Conservation (phyloP, 352 stramenopile species). For the Pythium phragmiticola region DNA sequence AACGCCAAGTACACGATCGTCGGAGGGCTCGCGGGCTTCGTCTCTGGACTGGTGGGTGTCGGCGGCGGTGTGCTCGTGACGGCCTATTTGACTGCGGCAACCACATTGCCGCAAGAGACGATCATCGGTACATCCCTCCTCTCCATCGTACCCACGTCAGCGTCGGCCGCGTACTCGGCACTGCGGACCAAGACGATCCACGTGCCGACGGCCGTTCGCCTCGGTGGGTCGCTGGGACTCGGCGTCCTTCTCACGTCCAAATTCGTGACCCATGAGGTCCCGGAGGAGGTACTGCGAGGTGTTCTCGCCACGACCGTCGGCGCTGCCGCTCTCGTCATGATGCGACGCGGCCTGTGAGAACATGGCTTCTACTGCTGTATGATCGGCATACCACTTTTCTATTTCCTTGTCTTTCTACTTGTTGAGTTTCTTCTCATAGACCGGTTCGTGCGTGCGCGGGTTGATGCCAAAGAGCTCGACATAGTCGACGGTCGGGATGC, state of each 20-base stretch:
- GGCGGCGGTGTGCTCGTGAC: constrained; percentile 86
- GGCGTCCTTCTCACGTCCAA: constrained; percentile 79
- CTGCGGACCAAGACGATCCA: constrained; percentile 69
- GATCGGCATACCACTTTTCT: too few relatives aligned
- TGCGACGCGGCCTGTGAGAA: constrained; percentile 56
- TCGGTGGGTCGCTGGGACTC: constrained; percentile 59
- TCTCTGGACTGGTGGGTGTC: constrained; percentile 77
- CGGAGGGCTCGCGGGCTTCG: constrained; percentile 67
- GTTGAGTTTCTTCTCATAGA: constrained; percentile 87
- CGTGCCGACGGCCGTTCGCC: constrained; percentile 54
- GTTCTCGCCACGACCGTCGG: constrained; percentile 66
- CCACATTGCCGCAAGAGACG: constrained; percentile 69
- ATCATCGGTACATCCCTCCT: constrained; percentile 85
- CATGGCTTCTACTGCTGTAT: background rate
- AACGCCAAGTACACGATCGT: constrained; percentile 77
- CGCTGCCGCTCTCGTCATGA: constrained; percentile 74
- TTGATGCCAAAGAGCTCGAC: constrained; percentile 82
- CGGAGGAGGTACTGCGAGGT: constrained; percentile 63
- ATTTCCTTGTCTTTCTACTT: constrained; percentile 36
- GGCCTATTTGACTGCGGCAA: constrained; percentile 76
- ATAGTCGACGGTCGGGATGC: constrained; percentile 78
- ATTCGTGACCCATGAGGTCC: constrained; percentile 74
- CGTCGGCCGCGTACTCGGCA: constrained; percentile 74
- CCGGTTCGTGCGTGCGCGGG: constrained; percentile 47
- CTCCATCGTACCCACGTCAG: constrained; percentile 73